Evolutionary conservation across 2,329 filamentous ascomycete species (phyloP).

Genomic region (Lojkania enalia): DNA sequence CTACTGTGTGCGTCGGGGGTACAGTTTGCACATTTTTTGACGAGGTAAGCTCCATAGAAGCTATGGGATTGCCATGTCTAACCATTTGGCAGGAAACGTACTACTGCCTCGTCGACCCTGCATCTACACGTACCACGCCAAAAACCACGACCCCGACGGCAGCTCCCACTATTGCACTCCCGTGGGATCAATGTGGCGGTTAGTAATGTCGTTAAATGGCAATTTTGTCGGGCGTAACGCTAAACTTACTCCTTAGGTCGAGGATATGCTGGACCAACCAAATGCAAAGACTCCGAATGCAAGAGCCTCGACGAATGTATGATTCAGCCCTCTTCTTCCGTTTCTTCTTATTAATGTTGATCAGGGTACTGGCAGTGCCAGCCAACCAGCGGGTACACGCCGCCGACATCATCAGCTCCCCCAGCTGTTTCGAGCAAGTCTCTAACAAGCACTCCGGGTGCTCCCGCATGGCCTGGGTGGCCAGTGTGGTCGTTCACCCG

Average conservation of each 20-base stretch:
- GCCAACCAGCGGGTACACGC: background rate
- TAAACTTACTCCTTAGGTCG: background rate
- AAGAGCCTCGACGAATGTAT: conserved; percentile 16
- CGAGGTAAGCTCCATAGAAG: conserved; percentile 6
- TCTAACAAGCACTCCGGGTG: no score
- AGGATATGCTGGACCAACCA: conserved; percentile 21
- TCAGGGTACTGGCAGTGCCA: conserved; percentile 5
- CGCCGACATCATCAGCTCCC: background rate
- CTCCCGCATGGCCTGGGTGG: background rate
- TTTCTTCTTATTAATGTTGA: no score
- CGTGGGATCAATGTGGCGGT: conserved; percentile 24
- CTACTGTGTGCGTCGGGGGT: conserved; percentile 20
- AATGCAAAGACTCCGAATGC: conserved; percentile 22
- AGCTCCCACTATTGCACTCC: conserved; percentile 12
- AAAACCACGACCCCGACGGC: conserved; percentile 10
- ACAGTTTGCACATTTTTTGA: conserved; percentile 19
- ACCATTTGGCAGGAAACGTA: conserved; percentile 12
- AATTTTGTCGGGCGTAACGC: background rate
- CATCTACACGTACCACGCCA: conserved; percentile 14
- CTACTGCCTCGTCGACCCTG: conserved; percentile 22
- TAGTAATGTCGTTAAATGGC: background rate
- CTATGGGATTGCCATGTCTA: background rate
- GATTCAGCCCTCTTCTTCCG: no score
- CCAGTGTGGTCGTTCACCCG: conserved; percentile 10
- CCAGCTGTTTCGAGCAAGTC: background rate